Percentiles rank a stretch among this genome's conserved stretches.
These are phyloP conservation scores for Recurvomyces mirabilis DNA, from an alignment of 495 filamentous ascomycete genomes.

Conservation along the genomic window DNA sequence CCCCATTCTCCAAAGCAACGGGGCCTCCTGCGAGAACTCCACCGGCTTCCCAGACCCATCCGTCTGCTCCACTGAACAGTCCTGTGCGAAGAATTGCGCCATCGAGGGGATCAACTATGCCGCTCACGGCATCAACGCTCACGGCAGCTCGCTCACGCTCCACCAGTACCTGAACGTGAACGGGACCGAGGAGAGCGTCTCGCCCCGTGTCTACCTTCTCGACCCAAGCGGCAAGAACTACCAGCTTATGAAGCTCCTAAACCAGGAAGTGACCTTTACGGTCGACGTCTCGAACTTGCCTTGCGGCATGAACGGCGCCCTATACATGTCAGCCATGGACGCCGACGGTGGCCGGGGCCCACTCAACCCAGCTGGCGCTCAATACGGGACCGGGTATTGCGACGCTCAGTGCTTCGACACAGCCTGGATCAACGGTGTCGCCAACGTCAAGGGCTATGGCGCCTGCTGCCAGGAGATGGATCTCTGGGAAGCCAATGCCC, in stretches of 20 bases:
- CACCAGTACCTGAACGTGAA: conserved; percentile 18
- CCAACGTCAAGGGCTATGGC: conserved; percentile 58
- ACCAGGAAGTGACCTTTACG: conserved; percentile 56
- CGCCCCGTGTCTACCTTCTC: conserved; percentile 31
- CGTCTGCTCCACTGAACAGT: conserved; percentile 27
- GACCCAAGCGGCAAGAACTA: conserved; percentile 34
- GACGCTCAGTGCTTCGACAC: conserved; percentile 60
- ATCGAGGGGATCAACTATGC: conserved; percentile 28
- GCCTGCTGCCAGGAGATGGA: conserved; percentile 68
- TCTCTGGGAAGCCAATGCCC: conserved; percentile 48
- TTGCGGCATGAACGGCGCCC: conserved; percentile 59
- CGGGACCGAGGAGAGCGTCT: conserved; percentile 18
- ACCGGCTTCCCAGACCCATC: conserved; percentile 14
- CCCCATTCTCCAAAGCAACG: conserved; percentile 17
- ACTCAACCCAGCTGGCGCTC: conserved; percentile 57
- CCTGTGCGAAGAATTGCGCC: conserved; percentile 31
- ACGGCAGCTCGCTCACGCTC: conserved; percentile 21
- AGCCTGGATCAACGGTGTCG: conserved; percentile 34
- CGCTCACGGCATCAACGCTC: conserved; percentile 24
- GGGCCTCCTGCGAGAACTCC: conserved; percentile 4
- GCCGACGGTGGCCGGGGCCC: conserved; percentile 45
- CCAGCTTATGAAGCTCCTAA: conserved; percentile 46
- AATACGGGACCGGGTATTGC: conserved; percentile 67
- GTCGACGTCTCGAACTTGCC: conserved; percentile 54
- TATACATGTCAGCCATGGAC: conserved; percentile 60